Conservation (phyloP, 371 early-diverging fungal species). For the Conidiobolus coronatus region DNA sequence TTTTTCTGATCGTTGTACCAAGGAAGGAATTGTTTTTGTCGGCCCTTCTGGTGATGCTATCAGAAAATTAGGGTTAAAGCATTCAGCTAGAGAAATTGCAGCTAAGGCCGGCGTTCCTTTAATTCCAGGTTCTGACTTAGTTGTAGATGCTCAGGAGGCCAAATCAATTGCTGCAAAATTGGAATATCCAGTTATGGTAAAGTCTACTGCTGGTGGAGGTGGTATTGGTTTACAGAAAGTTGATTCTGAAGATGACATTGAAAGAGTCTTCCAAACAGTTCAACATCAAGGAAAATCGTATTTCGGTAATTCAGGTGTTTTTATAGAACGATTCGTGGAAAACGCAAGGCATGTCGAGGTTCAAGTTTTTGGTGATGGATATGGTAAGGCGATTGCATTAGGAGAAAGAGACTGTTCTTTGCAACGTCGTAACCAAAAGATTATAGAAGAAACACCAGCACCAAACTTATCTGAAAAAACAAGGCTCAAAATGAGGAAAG, state of each 20-base stretch:
- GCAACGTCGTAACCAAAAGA: conserved; percentile 95
- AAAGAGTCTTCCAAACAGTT: conserved; percentile 53
- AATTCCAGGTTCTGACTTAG: conserved; percentile 76
- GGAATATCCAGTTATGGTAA: conserved; percentile 89
- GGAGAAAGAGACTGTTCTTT: conserved; percentile 95
- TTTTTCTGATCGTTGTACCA: conserved; percentile 73
- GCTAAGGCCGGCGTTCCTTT: conserved; percentile 61
- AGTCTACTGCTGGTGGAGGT: conserved; percentile 93
- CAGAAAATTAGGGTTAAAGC: conserved; percentile 80
- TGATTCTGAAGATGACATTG: conserved; percentile 32
- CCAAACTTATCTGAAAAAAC: no score
- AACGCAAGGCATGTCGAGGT: conserved; percentile 93
- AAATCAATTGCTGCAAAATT: conserved; percentile 46
- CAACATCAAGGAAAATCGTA: conserved; percentile 72
- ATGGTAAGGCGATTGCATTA: conserved; percentile 71
- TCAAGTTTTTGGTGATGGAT: conserved; percentile 75
- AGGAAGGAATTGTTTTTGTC: conserved; percentile 75
- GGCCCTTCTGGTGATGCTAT: conserved; percentile 75
- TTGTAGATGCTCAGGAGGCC: no score
- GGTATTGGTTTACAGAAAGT: conserved; percentile 95
- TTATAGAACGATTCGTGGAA: conserved; percentile 82
- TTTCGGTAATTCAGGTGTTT: conserved; percentile 89
- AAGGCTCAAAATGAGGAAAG: conserved; percentile 26
- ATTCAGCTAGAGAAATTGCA: conserved; percentile 71
- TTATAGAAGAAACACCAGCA: conserved; percentile 85